Evolutionary conservation across 345 rosid species (phyloP), one percentile per base, ranked within the genome.

Genomic region (Lumnitzera racemosa): DNA sequence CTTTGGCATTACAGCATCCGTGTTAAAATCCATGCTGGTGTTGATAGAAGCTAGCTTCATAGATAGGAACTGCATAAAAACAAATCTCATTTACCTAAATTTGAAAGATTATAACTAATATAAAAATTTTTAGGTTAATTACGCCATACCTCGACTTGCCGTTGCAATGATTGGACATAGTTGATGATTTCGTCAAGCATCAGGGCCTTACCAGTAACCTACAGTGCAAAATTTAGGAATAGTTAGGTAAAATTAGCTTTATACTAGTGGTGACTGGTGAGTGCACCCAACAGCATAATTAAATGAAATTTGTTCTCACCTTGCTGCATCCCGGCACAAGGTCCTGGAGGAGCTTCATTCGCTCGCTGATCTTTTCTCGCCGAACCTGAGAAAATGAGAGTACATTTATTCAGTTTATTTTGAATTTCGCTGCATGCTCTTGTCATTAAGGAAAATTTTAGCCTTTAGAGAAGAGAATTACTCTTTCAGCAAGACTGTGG

Each of bases 311-410:
- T 24, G 12, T 46, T 2, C 69, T 12, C 14, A 91, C 96, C 90
- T 92, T 92, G 66, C 84, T 87, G 90, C 99, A 92, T 3, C 97
- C 95, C 14, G 99, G 99, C 15, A 92, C 99, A 48, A 92, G 95
- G 78, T 92, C 91, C 73, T 90, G 97, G 51, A 92, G 97, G 70
- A 92, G 78, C 72, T 86, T 92, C 99, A 92, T 92, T 62, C 99
- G 66, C 72, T 92, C 99, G 57, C 99, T 83, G 58, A 92, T 92
- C 75, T 92, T 92, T 79, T 92, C 99, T 58, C 99, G 62, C 57
- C 99, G 81, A 59, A 90, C 96, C 98, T 89, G 24, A 43, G 4
- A 15, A 61, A 29, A 17, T 14, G 24, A 52, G 29, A 8, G 14
- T 53, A 12, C 17, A 56, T 12, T 27, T 48, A 13, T 49, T 36